Evolutionary conservation across 2,329 filamentous ascomycete genomes (phyloP).

Genomic region (Helotiales sp.): DNA sequence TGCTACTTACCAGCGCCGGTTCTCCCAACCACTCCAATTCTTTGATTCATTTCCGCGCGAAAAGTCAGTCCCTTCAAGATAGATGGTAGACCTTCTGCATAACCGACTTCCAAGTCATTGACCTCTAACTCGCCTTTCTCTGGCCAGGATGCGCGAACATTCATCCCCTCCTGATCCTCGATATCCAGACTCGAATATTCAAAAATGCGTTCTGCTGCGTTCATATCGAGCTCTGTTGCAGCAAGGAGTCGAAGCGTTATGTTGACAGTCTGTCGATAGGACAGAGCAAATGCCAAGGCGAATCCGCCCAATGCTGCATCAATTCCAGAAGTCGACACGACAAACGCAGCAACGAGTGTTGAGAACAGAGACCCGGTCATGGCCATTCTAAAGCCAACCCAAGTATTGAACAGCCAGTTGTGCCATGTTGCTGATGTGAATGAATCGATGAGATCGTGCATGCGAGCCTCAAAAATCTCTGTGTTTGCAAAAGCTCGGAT

Average conservation of each 20-base stretch:
- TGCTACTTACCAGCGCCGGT: slow-evolving; percentile 35
- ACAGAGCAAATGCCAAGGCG: slow-evolving; percentile 72
- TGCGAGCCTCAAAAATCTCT: slow-evolving; percentile 66
- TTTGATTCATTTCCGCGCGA: slow-evolving; percentile 64
- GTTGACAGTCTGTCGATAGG: slow-evolving; percentile 67
- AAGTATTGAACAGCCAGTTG: slow-evolving; percentile 60
- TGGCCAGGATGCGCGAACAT: slow-evolving; percentile 74
- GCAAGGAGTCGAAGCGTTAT: slow-evolving; percentile 69
- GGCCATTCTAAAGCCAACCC: slow-evolving; percentile 74
- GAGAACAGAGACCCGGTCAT: slow-evolving; percentile 71
- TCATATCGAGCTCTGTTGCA: slow-evolving; percentile 76
- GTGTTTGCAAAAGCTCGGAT: slow-evolving; percentile 77
- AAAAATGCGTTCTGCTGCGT: slow-evolving; percentile 73
- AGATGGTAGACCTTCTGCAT: slow-evolving; percentile 70
- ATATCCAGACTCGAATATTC: slow-evolving; percentile 73
- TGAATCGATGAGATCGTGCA: slow-evolving; percentile 72
- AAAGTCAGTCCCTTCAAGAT: slow-evolving; percentile 73
- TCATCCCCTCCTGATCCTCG: slow-evolving; percentile 66
- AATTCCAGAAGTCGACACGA: slow-evolving; percentile 64
- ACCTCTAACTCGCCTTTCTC: slow-evolving; percentile 73
- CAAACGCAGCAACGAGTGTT: slow-evolving; percentile 65
- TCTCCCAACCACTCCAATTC: slow-evolving; percentile 39
- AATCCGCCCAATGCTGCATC: slow-evolving; percentile 75
- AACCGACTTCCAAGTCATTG: slow-evolving; percentile 69
- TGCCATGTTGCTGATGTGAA: slow-evolving; percentile 67